These are phyloP conservation scores for Mycena vulgaris DNA, from an alignment of 768 basidiomycete species.

Conservation along the genomic window DNA sequence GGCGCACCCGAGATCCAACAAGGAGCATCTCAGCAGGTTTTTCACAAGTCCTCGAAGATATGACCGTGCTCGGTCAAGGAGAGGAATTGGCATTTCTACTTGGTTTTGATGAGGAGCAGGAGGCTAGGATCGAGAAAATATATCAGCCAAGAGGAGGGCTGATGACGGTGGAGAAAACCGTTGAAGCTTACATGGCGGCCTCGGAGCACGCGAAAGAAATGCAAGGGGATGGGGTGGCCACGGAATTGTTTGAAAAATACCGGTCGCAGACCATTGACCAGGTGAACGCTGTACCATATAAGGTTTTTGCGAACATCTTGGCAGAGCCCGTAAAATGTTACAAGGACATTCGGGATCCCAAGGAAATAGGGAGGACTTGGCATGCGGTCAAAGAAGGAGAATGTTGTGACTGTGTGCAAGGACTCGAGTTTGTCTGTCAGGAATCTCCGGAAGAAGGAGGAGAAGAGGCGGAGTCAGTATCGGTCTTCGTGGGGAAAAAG, in stretches of 20 bases:
- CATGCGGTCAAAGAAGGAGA: not conserved
- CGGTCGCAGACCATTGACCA: not conserved
- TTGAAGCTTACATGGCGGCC: slow-evolving; percentile 5
- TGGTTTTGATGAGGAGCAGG: too few relatives aligned
- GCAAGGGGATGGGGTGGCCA: not conserved
- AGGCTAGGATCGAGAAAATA: too few relatives aligned
- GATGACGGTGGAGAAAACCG: too few relatives aligned
- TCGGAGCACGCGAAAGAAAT: not conserved
- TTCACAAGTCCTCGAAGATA: slow-evolving; percentile 22
- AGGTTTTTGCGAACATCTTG: slow-evolving; percentile 20
- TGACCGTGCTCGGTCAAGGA: slow-evolving; percentile 22
- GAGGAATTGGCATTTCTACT: too few relatives aligned
- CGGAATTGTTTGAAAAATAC: not conserved
- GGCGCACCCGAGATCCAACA: not conserved
- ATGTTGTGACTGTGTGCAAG: slow-evolving; percentile 4
- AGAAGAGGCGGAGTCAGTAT: not conserved
- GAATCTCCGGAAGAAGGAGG: not conserved
- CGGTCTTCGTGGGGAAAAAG: slow-evolving; percentile 29
- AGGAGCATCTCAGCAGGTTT: slow-evolving; percentile 11
- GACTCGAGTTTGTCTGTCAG: slow-evolving; percentile 4
- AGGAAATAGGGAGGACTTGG: not conserved
- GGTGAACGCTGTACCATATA: slow-evolving; percentile 11
- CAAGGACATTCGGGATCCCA: not conserved
- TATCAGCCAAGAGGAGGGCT: too few relatives aligned
- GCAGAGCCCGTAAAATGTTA: not conserved